phyloP scores from a whole-genome alignment of 1,284 basidiomycete species.

The Sporisorium sorghi region DNA sequence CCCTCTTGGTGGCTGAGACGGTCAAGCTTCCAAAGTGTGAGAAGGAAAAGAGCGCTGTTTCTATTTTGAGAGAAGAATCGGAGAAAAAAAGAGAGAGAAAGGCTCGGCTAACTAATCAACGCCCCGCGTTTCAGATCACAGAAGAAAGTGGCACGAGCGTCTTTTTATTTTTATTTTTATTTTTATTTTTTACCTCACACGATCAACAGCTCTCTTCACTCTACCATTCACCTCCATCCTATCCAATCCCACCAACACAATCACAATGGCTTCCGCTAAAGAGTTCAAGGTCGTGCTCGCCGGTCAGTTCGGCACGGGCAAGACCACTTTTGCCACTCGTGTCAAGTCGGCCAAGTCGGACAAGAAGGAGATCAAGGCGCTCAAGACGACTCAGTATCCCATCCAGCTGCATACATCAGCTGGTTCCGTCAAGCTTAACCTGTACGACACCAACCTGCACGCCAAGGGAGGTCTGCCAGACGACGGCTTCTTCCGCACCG shows the following conservation, averaged over 20 bases:
- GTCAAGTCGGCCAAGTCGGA: constrained; percentile 42
- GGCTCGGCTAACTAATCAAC: background rate
- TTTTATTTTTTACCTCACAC: background rate
- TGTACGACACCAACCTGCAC: constrained; percentile 52
- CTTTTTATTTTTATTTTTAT: background rate
- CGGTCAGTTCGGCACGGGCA: constrained; percentile 47
- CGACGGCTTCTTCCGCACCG: constrained; percentile 52
- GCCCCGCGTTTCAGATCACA: too few relatives aligned
- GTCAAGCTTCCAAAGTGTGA: too few relatives aligned
- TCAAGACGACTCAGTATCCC: constrained; percentile 47
- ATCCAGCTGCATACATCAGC: constrained; percentile 47
- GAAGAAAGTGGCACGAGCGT: background rate
- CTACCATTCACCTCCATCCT: background rate
- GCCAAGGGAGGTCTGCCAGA: constrained; percentile 51
- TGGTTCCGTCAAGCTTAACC: constrained; percentile 41
- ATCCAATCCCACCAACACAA: background rate
- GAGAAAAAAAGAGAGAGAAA: background rate
- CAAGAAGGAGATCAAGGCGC: constrained; percentile 51
- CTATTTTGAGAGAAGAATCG: background rate
- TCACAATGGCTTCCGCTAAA: constrained; percentile 32
- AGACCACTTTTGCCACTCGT: constrained; percentile 52
- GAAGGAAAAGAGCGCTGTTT: background rate
- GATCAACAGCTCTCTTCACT: constrained; percentile 3
- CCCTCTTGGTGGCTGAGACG: too few relatives aligned
- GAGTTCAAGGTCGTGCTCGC: constrained; percentile 53